Evolutionary conservation across 1,284 basidiomycete species (phyloP), one percentile per base, ranked within the genome.

Genomic region (Pseudozyma thailandica): DNA sequence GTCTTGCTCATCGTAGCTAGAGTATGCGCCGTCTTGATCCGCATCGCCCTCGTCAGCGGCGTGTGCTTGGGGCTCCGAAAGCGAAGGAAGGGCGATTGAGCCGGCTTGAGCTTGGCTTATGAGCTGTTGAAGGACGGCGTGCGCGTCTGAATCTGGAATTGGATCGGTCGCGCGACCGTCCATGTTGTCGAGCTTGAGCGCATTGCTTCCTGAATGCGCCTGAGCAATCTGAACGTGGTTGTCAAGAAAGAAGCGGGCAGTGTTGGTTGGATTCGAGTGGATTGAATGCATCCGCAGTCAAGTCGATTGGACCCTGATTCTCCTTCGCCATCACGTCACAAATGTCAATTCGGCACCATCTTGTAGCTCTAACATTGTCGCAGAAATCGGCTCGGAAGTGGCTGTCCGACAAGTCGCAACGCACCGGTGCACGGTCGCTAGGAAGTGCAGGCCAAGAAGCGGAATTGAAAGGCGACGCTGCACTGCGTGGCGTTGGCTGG

Each of bases 91-190:
- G 12, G 46, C 9, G 7, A 27, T 3, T 15, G 55, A 31, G 18
- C 42, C 41, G 25, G 52, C 57, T 35, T 66, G 26, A 9, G 63
- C 63, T 27, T 66, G 63, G 52, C 49, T 54, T 38, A 66, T 55
- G 33, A 66, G 63, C 43, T 60, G 48, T 23, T 38, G 63, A 9
- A 66, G 49, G 7, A 66, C 57, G 13, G 27, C 35, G 3, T 66
- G 52, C 6, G 63, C 48, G 42, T 66, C 48, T 9, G 39, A 18
- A 41, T 21, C 53, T 20, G 49, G 39, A 31, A 35, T 25, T 16
- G 52, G 44, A 45, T 49, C 41, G 45, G 49, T 31, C 44, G 43
- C 6, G 18, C 28, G 39, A 56, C 63, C 63, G 45, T 66, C 57
- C 63, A 66, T 66, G 49, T 10, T 66, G 52, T 18, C 38, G 48